Conservation (phyloP, 805 yeast species). For the Sugiyamaella smithiae region DNA sequence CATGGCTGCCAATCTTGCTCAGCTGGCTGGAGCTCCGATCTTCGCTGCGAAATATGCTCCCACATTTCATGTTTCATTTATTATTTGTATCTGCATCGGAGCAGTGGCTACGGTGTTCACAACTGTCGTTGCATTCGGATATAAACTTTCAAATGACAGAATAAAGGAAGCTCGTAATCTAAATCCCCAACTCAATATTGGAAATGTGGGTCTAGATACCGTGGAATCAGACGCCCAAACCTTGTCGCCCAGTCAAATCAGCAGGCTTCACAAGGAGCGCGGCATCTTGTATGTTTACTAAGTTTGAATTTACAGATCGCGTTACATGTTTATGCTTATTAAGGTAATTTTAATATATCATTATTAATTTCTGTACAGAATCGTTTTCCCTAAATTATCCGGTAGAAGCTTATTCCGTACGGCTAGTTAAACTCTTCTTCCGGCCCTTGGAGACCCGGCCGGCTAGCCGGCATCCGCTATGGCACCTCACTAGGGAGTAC, state of each 20-base stretch:
- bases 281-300: slow-evolving; percentile 1
- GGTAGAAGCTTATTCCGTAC: no score
- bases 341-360: no score
- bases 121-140: slow-evolving; percentile 10
- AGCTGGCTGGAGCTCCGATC: slow-evolving; percentile 17
- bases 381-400: no score
- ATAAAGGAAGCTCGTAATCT: background rate
- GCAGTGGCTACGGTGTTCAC: slow-evolving; percentile 9
- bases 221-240: background rate
- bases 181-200: background rate
- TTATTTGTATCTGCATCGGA: slow-evolving; percentile 10
- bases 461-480: no score
- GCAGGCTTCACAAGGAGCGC: background rate
- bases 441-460: no score
- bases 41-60: slow-evolving; percentile 17
- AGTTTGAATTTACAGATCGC: no score
- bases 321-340: no score
- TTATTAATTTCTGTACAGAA: no score
- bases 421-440: no score
- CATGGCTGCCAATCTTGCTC: slow-evolving; percentile 17
- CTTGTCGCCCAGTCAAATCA: background rate
- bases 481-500: no score
- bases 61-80: slow-evolving; percentile 10
- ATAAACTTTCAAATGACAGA: slow-evolving; percentile 9
- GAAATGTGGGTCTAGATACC: background rate